Evolutionary conservation across 2,329 filamentous ascomycete species (phyloP), one percentile per base, ranked within the genome.

Genomic region (Colletotrichum sp.): DNA sequence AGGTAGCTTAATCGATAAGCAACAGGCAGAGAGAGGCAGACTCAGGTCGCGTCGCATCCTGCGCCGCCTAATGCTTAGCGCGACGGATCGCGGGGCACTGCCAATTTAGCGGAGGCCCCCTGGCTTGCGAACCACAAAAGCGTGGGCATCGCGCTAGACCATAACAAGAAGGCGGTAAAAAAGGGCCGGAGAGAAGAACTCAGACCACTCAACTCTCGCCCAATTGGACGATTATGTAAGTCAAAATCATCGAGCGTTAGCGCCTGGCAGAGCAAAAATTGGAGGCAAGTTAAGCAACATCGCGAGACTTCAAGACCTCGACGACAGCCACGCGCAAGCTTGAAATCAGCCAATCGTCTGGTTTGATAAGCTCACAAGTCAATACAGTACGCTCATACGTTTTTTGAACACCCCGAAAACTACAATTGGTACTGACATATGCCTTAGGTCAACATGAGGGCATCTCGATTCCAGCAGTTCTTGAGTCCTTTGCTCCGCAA

Each of bases 1-100:
- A 34, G 29, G 51, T 66, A 70, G 61, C 67, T 70, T 73, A 70
- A 74, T 74, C 72, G 72, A 74, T 74, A 74, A 74, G 66, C 27
- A 66, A 33, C 36, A 72, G 55, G 61, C 61, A 62, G 61, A 38
- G 21, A 27, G 55, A 73, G 61, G 71, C 66, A 72, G 51, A 51
- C 66, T 65, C 51, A 27, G 31, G 59, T 69, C 59, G 51, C 36
- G 59, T 65, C 66, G 34, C 66, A 62, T 69, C 57, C 18, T 59
- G 57, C 21, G 66, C 38, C 38, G 70, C 66, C 51, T 65, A 31
- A 36, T 33, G 24, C 27, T 62, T 71, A 62, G 55, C 67, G 62
- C 43, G 34, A 38, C 29, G n/a, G 34, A 67, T 74, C 57, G 72
- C 38, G 71, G 71, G 71, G 71, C 61, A 33, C 21, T 71, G 68